Base-by-base conservation (phyloP, 495 filamentous ascomycete species). In the Amphirosellinia nigrospora region DNA sequence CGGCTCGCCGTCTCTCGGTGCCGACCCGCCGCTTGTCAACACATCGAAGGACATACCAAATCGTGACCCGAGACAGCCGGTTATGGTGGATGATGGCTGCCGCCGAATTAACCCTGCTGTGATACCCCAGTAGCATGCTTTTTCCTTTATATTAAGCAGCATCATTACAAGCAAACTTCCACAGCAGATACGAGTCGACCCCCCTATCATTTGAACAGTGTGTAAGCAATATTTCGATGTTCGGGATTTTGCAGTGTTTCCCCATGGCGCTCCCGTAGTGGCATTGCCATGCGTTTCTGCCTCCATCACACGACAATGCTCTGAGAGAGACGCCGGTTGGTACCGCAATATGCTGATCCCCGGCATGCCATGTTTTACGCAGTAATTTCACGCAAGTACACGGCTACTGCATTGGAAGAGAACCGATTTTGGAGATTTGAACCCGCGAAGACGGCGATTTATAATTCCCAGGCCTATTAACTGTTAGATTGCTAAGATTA, bases 141-240 rank as follows among this genome's bases (percentile, higher is more conserved):
- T 28, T 56, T 26, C 28, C 11, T 36, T 32, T 61, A 23, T 39
- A 41, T 36, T 9, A 52, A 52, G 32, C 28, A 13, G 55, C 55
- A 32, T 19, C 58, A 69, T 75, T 68, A 69, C 73, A 75, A 71
- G 43, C 52, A 26, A 53, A 64, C 60, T 74, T 38, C 23, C 72
- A 74, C 72, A 15, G 28, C 74, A 45, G 59, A 78, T 74, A 74
- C 74, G 74, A 74, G 55, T 15, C 66, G 16, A 45, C 30, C 21
- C 32, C 56, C 43, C 21, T 61, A 46, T 61, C 41, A 16, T 30
- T 58, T 55, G 38, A 9, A 66, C n/a, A 26, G 9, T 56, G 36
- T 9, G 28, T 55, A 41, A 21, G 53, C 4, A 7, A n/a, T 30
- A 21, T 9, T 41, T 62, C 66, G 2, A 21, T 46, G 15, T 61